These are phyloP conservation scores for Psilocybe cubensis DNA, from an alignment of 768 basidiomycete genomes.

Conservation along the genomic window DNA sequence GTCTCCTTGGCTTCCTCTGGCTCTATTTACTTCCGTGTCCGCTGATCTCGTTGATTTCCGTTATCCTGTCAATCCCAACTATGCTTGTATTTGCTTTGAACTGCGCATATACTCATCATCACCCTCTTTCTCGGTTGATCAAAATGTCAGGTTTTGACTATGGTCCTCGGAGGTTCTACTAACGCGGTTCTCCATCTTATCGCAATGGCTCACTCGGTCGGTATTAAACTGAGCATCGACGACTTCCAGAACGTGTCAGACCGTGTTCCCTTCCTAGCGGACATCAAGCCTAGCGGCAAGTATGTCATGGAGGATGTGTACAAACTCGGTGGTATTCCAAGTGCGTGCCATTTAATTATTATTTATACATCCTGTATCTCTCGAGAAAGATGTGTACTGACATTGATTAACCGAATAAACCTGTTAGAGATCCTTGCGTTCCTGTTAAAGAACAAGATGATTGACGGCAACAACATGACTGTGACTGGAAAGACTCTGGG, in stretches of 20 bases:
- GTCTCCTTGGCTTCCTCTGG: not conserved
- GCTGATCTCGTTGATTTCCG: not conserved
- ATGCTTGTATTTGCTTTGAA: not conserved
- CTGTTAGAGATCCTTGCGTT: slow-evolving; percentile 78
- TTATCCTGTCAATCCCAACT: not conserved
- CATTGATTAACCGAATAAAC: not conserved
- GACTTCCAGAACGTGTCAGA: slow-evolving; percentile 96
- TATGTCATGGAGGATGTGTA: slow-evolving; percentile 99
- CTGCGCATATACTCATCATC: not conserved
- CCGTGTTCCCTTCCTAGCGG: slow-evolving; percentile 90
- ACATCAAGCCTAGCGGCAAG: slow-evolving; percentile 96
- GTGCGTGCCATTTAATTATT: slow-evolving; percentile 57
- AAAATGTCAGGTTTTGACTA: slow-evolving; percentile 76
- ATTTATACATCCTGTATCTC: not conserved
- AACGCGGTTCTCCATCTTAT: slow-evolving; percentile 97
- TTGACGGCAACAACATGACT: slow-evolving; percentile 90
- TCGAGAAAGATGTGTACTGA: not conserved
- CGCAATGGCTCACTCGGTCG: slow-evolving; percentile 95
- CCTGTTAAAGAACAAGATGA: slow-evolving; percentile 83
- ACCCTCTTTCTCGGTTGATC: not conserved
- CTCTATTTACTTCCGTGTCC: slow-evolving; percentile 5
- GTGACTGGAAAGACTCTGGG: slow-evolving; percentile 90
- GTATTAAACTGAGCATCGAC: slow-evolving; percentile 84
- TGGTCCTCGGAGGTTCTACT: slow-evolving; percentile 97
- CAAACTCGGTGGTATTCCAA: slow-evolving; percentile 95